These are phyloP conservation scores for Aspergillus sp. DNA, from an alignment of 2,329 filamentous ascomycete species.

Conservation along the genomic window DNA sequence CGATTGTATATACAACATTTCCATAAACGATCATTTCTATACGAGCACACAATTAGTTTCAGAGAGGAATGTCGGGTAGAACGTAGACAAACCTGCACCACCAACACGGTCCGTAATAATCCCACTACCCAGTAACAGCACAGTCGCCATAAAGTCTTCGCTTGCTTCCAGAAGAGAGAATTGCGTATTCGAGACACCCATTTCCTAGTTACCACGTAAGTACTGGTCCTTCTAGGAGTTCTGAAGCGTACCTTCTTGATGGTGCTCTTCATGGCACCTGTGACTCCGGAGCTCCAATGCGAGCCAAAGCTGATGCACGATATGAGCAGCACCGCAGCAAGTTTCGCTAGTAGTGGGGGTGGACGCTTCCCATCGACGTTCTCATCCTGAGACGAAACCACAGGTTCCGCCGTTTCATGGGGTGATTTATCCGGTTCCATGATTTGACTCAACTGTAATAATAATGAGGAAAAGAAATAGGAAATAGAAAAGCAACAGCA, in stretches of 20 bases:
- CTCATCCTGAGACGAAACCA: background rate
- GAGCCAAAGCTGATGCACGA: slow-evolving; percentile 58
- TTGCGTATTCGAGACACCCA: slow-evolving; percentile 60
- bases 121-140: slow-evolving; percentile 56
- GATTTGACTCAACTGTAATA: background rate
- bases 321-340: slow-evolving; percentile 47
- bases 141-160: slow-evolving; percentile 62
- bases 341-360: slow-evolving; percentile 32
- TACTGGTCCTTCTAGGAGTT: background rate
- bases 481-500: too few relatives aligned
- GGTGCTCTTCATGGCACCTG: slow-evolving; percentile 61
- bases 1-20: slow-evolving; percentile 60
- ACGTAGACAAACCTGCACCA: slow-evolving; percentile 47
- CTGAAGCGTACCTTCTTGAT: slow-evolving; percentile 52
- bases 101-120: slow-evolving; percentile 59
- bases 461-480: background rate
- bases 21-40: slow-evolving; percentile 56
- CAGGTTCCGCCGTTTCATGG: background rate
- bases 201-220: slow-evolving; percentile 33
- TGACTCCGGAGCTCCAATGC: slow-evolving; percentile 61
- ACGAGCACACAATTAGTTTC: background rate
- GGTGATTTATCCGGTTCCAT: background rate
- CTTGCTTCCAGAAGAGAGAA: slow-evolving; percentile 61
- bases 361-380: slow-evolving; percentile 16
- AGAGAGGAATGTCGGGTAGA: background rate